Evolutionary conservation across 345 rosid species (phyloP).

Genomic region (Orychophragmus violaceus): DNA sequence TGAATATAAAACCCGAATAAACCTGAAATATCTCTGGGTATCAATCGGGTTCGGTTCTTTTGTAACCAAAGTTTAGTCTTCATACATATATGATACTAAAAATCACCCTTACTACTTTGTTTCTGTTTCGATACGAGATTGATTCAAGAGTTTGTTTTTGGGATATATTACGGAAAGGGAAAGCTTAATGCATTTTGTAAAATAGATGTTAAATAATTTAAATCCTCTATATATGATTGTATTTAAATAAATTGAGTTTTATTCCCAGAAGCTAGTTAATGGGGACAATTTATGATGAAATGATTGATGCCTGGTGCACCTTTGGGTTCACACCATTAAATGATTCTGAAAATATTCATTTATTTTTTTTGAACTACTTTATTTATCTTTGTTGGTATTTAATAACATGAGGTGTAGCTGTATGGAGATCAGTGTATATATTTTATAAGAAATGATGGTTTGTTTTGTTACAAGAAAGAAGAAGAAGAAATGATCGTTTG

Average conservation of each 20-base stretch:
- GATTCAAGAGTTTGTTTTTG: neutral
- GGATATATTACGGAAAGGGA: neutral
- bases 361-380: neutral
- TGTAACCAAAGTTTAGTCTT: too few relatives aligned
- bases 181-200: neutral
- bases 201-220: neutral
- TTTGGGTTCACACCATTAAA: slow-evolving; percentile 15
- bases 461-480: too few relatives aligned
- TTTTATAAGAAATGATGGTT: too few relatives aligned
- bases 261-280: neutral
- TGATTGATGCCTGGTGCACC: slow-evolving; percentile 16
- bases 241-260: neutral
- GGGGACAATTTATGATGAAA: slow-evolving; percentile 4
- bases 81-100: neutral
- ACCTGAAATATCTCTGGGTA: too few relatives aligned
- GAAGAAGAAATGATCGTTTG: neutral
- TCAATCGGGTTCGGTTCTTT: too few relatives aligned
- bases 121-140: neutral
- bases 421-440: neutral
- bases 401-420: neutral
- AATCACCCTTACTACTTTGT: neutral
- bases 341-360: neutral
- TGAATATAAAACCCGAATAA: too few relatives aligned
- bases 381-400: neutral
- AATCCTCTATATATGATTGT: neutral